Conservation (phyloP, 345 rosid species). For the Melaleuca quinquenervia region DNA sequence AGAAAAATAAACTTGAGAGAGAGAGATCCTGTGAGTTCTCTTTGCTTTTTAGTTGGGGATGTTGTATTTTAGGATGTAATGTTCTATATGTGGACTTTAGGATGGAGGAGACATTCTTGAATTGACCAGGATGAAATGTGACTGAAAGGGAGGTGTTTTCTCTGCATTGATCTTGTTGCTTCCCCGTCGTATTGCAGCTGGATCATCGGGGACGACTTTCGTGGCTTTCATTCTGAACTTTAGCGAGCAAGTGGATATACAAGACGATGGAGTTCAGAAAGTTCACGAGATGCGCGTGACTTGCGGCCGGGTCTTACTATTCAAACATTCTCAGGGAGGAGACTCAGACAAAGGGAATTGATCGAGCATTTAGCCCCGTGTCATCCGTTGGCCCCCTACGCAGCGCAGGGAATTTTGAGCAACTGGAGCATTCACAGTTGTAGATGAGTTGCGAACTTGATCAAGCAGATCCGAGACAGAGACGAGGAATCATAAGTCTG, state of each 20-base stretch:
- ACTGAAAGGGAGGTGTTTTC: neutral
- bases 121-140: neutral
- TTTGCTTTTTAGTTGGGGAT: neutral
- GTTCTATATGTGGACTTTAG: neutral
- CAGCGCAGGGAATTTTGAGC: neutral
- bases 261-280: neutral
- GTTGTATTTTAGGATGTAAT: neutral
- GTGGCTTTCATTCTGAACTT: neutral
- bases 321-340: neutral
- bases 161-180: neutral
- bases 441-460: neutral
- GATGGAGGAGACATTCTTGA: neutral
- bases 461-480: neutral
- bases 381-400: neutral
- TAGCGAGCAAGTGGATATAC: neutral
- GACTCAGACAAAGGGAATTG: neutral
- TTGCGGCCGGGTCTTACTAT: neutral
- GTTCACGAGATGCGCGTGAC: neutral
- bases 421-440: neutral
- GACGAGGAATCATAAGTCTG: slow-evolving; percentile 3
- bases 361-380: neutral
- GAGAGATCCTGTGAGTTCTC: neutral
- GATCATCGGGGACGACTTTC: slow-evolving; percentile 11
- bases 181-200: neutral
- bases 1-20: neutral